phyloP scores from a whole-genome alignment of 2,329 filamentous ascomycete genomes.

The Penicillium sp. region DNA sequence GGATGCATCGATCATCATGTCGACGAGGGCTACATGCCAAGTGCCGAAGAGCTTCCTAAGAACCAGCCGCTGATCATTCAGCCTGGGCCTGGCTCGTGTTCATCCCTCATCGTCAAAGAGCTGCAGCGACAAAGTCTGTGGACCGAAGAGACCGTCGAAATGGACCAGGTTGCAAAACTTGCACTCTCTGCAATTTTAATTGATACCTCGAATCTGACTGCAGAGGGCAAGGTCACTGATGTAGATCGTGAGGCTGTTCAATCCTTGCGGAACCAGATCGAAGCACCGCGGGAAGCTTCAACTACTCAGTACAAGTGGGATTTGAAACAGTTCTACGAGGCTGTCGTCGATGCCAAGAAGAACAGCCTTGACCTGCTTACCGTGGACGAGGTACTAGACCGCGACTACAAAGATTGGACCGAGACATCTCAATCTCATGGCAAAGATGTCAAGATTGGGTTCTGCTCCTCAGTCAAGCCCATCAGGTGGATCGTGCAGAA shows the following conservation, averaged over 20 bases:
- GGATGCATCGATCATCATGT: constrained; percentile 65
- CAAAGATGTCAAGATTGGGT: constrained; percentile 52
- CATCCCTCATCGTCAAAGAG: constrained; percentile 57
- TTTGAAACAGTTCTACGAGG: constrained; percentile 51
- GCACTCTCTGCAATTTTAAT: constrained; percentile 46
- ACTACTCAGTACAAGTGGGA: constrained; percentile 40
- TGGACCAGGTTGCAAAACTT: constrained; percentile 39
- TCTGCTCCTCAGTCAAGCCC: constrained; percentile 60
- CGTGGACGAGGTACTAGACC: constrained; percentile 58
- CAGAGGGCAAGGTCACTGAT: constrained; percentile 48
- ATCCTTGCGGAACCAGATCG: constrained; percentile 56
- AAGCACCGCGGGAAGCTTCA: constrained; percentile 6
- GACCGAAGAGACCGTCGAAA: constrained; percentile 32
- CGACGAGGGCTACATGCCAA: constrained; percentile 56
- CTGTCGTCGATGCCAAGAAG: constrained; percentile 56
- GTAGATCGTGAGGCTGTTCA: constrained; percentile 50
- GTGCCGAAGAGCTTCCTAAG: constrained; percentile 33
- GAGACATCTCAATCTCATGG: constrained; percentile 37
- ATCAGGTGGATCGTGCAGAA: constrained; percentile 57
- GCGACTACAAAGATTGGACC: constrained; percentile 66
- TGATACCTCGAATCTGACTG: constrained; percentile 48
- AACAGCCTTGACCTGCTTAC: constrained; percentile 55
- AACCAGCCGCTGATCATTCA: constrained; percentile 54
- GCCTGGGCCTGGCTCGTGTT: constrained; percentile 59
- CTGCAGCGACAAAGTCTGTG: constrained; percentile 48